Percentiles rank a stretch among this genome's conserved stretches.
phyloP scores from a whole-genome alignment of 306 rosid species.

The Cyclanthera cordifolia region DNA sequence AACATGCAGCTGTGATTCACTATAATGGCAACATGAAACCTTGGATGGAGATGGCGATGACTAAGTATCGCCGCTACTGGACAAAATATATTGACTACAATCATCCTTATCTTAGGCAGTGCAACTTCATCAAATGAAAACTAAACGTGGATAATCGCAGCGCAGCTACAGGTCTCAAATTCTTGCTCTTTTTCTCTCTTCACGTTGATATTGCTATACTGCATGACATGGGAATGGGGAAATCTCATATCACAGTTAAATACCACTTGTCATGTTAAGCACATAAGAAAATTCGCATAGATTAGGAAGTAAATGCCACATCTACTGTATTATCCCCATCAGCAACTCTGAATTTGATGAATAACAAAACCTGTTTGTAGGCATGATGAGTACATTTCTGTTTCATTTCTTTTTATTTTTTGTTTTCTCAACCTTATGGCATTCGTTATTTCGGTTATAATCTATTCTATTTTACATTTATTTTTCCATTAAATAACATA shows the following conservation, averaged over 20 bases:
- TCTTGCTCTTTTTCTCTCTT: background rate
- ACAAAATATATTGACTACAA: slow-evolving; percentile 58
- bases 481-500: background rate
- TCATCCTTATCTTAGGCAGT: slow-evolving; percentile 63
- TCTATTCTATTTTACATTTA: background rate
- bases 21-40: slow-evolving; percentile 96
- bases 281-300: background rate
- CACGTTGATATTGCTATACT: background rate
- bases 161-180: background rate
- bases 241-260: background rate
- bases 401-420: background rate
- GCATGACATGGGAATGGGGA: slow-evolving; percentile 12
- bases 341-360: background rate
- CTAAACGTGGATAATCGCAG: background rate
- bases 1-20: slow-evolving; percentile 82
- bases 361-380: background rate
- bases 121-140: slow-evolving; percentile 44
- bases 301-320: background rate
- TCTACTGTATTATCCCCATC: background rate
- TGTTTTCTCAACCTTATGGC: background rate
- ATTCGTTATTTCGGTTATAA: background rate
- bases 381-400: background rate
- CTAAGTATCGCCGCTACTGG: slow-evolving; percentile 77
- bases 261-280: background rate
- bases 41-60: slow-evolving; percentile 84